Percentiles rank a stretch among this genome's conserved stretches.
Evolutionary conservation across 1,284 basidiomycete genomes (phyloP).

Genomic region (Abortiporus biennis): DNA sequence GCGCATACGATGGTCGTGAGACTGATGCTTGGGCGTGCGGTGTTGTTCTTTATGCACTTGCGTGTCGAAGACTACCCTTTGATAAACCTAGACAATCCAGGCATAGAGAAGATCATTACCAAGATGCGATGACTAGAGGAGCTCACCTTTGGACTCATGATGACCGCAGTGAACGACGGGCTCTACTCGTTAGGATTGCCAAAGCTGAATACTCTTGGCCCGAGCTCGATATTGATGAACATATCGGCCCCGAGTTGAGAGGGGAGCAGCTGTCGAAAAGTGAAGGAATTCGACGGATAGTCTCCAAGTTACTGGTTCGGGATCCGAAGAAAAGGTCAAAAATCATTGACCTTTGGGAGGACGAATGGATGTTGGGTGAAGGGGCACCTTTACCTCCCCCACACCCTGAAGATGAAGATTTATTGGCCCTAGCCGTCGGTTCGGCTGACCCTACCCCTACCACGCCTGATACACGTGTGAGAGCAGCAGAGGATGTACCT

Average conservation of each 20-base stretch:
- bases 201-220: constrained; percentile 76
- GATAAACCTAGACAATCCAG: constrained; percentile 17
- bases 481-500: constrained; percentile 4
- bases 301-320: constrained; percentile 58
- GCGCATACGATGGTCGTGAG: constrained; percentile 77
- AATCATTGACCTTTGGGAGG: constrained; percentile 60
- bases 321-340: constrained; percentile 58
- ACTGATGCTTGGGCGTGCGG: constrained; percentile 91
- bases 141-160: constrained; percentile 14
- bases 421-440: background rate
- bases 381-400: constrained; percentile 22
- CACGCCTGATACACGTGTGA: background rate
- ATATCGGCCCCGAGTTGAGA: constrained; percentile 3
- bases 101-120: background rate
- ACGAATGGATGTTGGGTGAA: constrained; percentile 50
- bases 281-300: constrained; percentile 46
- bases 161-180: constrained; percentile 32
- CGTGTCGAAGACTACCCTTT: constrained; percentile 60
- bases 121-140: constrained; percentile 3
- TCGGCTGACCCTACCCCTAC: background rate
- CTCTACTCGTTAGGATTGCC: constrained; percentile 72
- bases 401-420: constrained; percentile 5
- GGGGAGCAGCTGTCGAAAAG: constrained; percentile 34
- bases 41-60: constrained; percentile 76
- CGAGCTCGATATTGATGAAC: constrained; percentile 10